Conservation (phyloP, 208 protist species). For the Trypanosoma congolense region DNA sequence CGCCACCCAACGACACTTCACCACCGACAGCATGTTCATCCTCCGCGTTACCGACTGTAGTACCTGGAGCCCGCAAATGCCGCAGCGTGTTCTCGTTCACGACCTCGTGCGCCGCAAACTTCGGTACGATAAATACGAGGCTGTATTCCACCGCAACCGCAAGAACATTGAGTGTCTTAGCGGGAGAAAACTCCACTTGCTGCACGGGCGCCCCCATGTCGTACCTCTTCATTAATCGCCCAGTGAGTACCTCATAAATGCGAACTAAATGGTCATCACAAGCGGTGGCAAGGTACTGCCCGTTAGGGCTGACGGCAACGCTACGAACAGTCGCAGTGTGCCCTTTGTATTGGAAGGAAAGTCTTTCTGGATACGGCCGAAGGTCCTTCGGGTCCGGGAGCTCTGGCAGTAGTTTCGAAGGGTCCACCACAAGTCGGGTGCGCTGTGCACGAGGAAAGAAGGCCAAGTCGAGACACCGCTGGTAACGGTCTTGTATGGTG, state of each 20-base stretch:
- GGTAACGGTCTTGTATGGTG: slow-evolving; percentile 97
- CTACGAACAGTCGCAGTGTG: slow-evolving; percentile 92
- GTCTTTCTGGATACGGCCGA: slow-evolving; percentile 96
- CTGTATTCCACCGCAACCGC: slow-evolving; percentile 84
- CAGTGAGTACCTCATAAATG: slow-evolving; percentile 97
- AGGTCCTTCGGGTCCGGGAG: slow-evolving; percentile 97
- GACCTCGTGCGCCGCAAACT: slow-evolving; percentile 68
- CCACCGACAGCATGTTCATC: slow-evolving; percentile 28
- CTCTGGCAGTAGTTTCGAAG: slow-evolving; percentile 95
- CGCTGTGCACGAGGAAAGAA: slow-evolving; percentile 93
- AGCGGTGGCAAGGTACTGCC: slow-evolving; percentile 96
- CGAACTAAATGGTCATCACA: slow-evolving; percentile 96
- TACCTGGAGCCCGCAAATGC: slow-evolving; percentile 70
- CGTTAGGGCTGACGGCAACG: slow-evolving; percentile 93
- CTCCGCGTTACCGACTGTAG: slow-evolving; percentile 12
- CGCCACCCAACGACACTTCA: slow-evolving; percentile 60
- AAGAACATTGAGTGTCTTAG: slow-evolving; percentile 84
- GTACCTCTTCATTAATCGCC: slow-evolving; percentile 92
- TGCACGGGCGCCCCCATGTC: slow-evolving; percentile 84
- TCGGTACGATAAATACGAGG: slow-evolving; percentile 87
- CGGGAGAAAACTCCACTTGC: slow-evolving; percentile 94
- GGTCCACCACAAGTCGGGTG: slow-evolving; percentile 90
- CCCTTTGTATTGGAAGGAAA: slow-evolving; percentile 95
- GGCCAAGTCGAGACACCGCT: slow-evolving; percentile 99
- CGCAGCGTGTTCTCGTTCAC: slow-evolving; percentile 89